Conservation (phyloP, 2,329 filamentous ascomycete genomes). For the Alternaria solani region DNA sequence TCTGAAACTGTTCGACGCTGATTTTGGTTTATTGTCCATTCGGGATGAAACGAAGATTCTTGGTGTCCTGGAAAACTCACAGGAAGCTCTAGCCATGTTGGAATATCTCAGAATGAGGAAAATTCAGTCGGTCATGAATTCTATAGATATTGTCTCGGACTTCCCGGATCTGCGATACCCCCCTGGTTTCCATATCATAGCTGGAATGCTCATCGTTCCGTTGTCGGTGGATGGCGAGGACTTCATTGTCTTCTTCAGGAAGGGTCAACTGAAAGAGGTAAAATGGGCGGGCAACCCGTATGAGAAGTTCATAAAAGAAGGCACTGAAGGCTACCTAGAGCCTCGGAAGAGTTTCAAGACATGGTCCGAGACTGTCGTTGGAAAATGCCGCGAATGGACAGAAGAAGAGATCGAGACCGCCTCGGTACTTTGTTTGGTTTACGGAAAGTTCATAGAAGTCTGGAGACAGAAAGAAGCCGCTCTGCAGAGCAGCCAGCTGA, state of each 20-base stretch:
- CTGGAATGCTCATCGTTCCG: constrained; percentile 82
- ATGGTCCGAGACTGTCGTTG: constrained; percentile 82
- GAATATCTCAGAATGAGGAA: constrained; percentile 83
- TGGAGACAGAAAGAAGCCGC: constrained; percentile 91
- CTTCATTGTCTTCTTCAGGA: constrained; percentile 92
- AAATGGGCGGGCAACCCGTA: constrained; percentile 91
- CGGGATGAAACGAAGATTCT: constrained; percentile 88
- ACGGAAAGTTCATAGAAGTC: constrained; percentile 89
- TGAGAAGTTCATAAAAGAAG: constrained; percentile 76
- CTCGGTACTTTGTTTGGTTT: constrained; percentile 85
- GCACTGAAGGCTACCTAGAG: constrained; percentile 77
- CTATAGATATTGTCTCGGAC: constrained; percentile 76
- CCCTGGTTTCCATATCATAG: constrained; percentile 79
- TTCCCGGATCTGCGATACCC: constrained; percentile 83
- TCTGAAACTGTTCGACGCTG: constrained; percentile 82
- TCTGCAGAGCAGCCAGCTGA: constrained; percentile 81
- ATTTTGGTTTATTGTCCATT: constrained; percentile 86
- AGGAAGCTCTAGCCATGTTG: constrained; percentile 83
- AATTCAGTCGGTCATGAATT: constrained; percentile 77
- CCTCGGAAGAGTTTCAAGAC: constrained; percentile 80
- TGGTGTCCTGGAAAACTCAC: constrained; percentile 75
- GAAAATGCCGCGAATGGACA: constrained; percentile 86
- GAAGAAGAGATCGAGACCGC: constrained; percentile 91
- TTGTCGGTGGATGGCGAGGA: constrained; percentile 77
- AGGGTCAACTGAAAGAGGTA: constrained; percentile 75